Conservation (phyloP, 2,329 filamentous ascomycete genomes). For the Geosmithia putterillii region DNA sequence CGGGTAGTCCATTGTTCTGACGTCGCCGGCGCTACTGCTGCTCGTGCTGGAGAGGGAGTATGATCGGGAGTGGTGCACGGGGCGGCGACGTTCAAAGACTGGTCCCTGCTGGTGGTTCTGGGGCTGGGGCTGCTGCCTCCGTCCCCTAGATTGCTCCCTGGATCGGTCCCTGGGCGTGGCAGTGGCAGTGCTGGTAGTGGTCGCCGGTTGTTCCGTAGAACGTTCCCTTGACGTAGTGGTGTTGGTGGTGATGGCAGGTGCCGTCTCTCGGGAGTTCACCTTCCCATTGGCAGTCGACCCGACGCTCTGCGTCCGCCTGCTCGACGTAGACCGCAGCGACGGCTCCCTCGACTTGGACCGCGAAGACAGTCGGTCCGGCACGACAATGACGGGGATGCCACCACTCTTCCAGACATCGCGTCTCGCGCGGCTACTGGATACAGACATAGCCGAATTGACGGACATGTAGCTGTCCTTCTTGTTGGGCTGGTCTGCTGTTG, state of each 20-base stretch:
- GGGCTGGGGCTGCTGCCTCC: too few relatives aligned
- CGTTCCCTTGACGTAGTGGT: too few relatives aligned
- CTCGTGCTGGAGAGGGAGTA: constrained; percentile 16
- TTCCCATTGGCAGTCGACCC: constrained; percentile 32
- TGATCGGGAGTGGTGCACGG: constrained; percentile 32
- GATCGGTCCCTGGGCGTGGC: not conserved
- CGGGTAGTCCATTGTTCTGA: constrained; percentile 48
- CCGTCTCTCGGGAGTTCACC: not conserved
- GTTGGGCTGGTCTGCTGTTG: constrained; percentile 9
- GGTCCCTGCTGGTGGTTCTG: too few relatives aligned
- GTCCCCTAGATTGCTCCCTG: constrained; percentile 16
- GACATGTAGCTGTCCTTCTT: constrained; percentile 35
- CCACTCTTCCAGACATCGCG: constrained; percentile 46
- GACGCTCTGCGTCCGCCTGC: constrained; percentile 39
- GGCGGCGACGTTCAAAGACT: constrained; percentile 28
- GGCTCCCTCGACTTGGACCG: constrained; percentile 37
- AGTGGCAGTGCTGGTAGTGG: too few relatives aligned
- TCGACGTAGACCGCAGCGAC: constrained; percentile 50
- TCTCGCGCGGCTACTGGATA: constrained; percentile 41
- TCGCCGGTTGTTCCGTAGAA: too few relatives aligned
- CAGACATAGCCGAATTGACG: constrained; percentile 32
- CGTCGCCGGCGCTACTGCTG: too few relatives aligned
- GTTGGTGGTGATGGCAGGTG: too few relatives aligned
- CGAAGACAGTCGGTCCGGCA: constrained; percentile 46
- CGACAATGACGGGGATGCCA: constrained; percentile 49